Conservation (phyloP, 768 basidiomycete genomes). For the Clathrus columnatus region DNA sequence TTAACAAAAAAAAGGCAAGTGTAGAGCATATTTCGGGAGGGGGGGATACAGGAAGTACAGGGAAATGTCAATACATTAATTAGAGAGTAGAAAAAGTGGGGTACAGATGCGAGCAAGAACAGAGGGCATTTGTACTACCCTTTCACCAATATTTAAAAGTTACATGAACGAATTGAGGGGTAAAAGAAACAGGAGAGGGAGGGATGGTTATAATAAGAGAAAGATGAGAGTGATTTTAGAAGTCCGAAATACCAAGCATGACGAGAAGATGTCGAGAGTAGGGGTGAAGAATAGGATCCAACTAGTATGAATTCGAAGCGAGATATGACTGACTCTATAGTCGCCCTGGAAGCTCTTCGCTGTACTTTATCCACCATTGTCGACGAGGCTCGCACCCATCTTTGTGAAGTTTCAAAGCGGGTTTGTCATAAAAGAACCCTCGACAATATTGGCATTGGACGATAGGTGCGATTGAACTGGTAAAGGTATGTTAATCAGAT, state of each 20-base stretch:
- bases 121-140: not conserved
- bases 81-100: too few relatives aligned
- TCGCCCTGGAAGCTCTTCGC: conserved; percentile 8
- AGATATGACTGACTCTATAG: too few relatives aligned
- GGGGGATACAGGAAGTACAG: too few relatives aligned
- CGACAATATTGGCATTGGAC: conserved; percentile 9
- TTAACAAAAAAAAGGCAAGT: not conserved
- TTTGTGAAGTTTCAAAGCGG: conserved; percentile 1
- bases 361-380: conserved; percentile 8
- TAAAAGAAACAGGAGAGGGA: not conserved
- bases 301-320: too few relatives aligned
- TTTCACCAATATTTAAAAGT: not conserved
- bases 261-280: not conserved
- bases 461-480: not conserved
- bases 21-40: too few relatives aligned
- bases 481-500: not conserved
- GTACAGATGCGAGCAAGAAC: not conserved
- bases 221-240: not conserved
- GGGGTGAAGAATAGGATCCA: not conserved
- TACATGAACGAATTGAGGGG: too few relatives aligned
- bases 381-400: conserved; percentile 9
- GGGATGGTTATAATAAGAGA: not conserved
- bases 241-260: not conserved
- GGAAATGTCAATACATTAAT: too few relatives aligned
- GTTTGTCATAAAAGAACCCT: not conserved